These are phyloP conservation scores for Solanum tacnaense DNA, from an alignment of 257 asterid species.

Conservation along the genomic window DNA sequence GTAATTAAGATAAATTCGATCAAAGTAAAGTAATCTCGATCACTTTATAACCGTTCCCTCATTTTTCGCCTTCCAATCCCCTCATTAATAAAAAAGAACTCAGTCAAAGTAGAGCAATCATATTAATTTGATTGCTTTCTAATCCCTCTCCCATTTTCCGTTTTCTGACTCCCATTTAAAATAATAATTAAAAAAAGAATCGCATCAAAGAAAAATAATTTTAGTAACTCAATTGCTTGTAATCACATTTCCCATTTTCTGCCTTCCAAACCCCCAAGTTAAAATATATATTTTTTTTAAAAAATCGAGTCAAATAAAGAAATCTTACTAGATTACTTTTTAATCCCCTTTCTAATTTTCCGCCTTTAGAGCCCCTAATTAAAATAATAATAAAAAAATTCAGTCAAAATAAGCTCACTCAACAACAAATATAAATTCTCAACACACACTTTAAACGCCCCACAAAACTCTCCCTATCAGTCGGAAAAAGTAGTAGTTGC, in stretches of 20 bases:
- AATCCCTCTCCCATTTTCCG: too few species aligned
- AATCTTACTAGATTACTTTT: background rate
- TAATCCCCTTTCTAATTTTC: background rate
- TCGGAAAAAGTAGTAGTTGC: background rate
- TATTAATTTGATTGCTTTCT: too few species aligned
- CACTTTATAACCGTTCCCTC: background rate
- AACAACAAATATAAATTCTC: background rate
- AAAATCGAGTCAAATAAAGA: background rate
- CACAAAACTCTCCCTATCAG: background rate
- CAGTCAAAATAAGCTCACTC: background rate
- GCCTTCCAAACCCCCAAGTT: background rate
- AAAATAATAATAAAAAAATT: background rate
- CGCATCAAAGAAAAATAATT: background rate
- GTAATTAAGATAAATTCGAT: too few species aligned
- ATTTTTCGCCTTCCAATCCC: background rate
- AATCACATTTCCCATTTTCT: too few species aligned
- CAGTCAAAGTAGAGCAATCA: background rate
- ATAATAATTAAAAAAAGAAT: too few species aligned
- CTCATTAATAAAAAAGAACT: too few species aligned
- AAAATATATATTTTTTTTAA: background rate
- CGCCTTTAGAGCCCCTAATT: background rate
- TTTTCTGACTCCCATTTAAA: too few species aligned
- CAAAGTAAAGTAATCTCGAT: background rate
- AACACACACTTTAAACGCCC: background rate
- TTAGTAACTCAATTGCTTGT: background rate